phyloP scores from a whole-genome alignment of 2,329 filamentous ascomycete genomes.

The Fusarium circinatum region DNA sequence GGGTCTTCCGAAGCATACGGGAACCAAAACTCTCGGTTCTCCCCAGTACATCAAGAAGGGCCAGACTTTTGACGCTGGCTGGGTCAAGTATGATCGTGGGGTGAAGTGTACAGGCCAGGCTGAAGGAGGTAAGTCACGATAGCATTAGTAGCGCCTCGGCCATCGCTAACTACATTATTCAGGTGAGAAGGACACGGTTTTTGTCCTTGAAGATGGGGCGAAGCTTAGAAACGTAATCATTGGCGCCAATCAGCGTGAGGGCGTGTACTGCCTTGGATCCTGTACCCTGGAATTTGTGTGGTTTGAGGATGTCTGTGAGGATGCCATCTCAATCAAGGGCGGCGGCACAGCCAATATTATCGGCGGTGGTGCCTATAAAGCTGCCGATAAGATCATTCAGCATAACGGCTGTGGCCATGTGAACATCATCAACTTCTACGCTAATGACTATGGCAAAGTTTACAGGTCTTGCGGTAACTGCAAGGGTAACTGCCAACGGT shows the following conservation, averaged over 20 bases:
- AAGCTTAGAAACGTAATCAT: slow-evolving; percentile 59
- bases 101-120: slow-evolving; percentile 53
- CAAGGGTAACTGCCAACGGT: slow-evolving; percentile 51
- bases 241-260: slow-evolving; percentile 57
- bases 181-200: slow-evolving; percentile 51
- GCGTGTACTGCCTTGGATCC: slow-evolving; percentile 56
- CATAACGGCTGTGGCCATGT: slow-evolving; percentile 60
- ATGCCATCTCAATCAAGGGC: slow-evolving; percentile 32
- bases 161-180: rapidly evolving
- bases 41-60: slow-evolving; percentile 46
- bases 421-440: slow-evolving; percentile 51
- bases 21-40: slow-evolving; percentile 40
- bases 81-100: slow-evolving; percentile 54
- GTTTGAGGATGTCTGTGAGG: slow-evolving; percentile 60
- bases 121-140: slow-evolving; percentile 52
- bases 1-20: slow-evolving; percentile 46
- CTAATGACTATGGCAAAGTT: slow-evolving; percentile 59
- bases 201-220: slow-evolving; percentile 54
- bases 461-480: slow-evolving; percentile 44
- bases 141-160: rapidly evolving
- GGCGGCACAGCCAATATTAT: slow-evolving; percentile 52
- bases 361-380: slow-evolving; percentile 57
- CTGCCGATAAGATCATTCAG: slow-evolving; percentile 58
- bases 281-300: slow-evolving; percentile 60
- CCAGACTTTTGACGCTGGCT: slow-evolving; percentile 46